Evolutionary conservation across 768 basidiomycete genomes (phyloP), one percentile per base, ranked within the genome.

Genomic region (Pholiota microspora): DNA sequence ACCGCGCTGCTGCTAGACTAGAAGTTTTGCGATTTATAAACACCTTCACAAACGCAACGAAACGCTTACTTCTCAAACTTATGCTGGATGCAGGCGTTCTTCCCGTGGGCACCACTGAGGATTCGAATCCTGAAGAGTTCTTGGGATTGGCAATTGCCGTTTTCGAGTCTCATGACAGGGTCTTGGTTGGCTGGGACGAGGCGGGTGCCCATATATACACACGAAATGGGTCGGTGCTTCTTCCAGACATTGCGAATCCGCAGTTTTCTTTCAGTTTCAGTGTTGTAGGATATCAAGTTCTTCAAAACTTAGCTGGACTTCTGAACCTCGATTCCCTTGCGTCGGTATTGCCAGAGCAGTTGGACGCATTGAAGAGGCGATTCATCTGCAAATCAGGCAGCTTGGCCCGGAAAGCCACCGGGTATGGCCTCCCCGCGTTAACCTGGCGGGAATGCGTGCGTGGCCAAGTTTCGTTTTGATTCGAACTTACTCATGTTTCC

Each of bases 271-370:
- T 50, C 13, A 7, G 13, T 15, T 50, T 36, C 25, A 50, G 49
- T 15, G 16, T 16, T 2, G 15, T 18, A 7, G 50, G 36, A 5
- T 38, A 38, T 12, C 36, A 24, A 27, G 50, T 21, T 10, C 38
- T 51, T 13, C 13, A 51, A 18, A 27, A 28, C 8, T 12, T 51
- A n/a, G 38, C 27, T 9, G 9, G 4, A 4, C 50, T 42, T 7
- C n/a, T 51, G 4, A 7, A 31, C 24, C 7, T 51, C 10, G 50
- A 51, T 23, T 36, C 29, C 29, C 25, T 44, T 45, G 15, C 2
- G 9, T 36, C 32, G 3, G 13, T 13, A n/a, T 18, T 67, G 65
- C 48, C 36, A 18, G 18, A 38, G 36, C n/a, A 38, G 5, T 18
- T 38, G 13, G 36, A 38, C 16, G 9, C 4, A 8, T 3, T 38